Conservation (phyloP, 1,284 basidiomycete genomes). For the Moniliophthora roreri region DNA sequence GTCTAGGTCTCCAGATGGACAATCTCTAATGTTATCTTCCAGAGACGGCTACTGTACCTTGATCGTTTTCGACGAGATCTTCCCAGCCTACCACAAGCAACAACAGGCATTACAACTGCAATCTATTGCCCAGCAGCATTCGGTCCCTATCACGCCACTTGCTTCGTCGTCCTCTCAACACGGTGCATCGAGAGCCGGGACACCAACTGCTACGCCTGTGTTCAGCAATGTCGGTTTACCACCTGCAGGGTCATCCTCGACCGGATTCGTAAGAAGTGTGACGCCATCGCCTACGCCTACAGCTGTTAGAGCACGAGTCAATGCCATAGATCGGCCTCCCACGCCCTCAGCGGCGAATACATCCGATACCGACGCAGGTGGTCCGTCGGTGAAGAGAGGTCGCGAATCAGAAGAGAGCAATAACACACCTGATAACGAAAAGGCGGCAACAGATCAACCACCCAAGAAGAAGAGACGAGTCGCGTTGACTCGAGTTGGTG, state of each 20-base stretch:
- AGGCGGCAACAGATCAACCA: conserved; percentile 36
- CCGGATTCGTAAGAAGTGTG: conserved; percentile 2
- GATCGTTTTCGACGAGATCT: conserved; percentile 88
- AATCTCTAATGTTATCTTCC: conserved; percentile 88
- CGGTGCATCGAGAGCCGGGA: conserved; percentile 16
- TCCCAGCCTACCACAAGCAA: conserved; percentile 83
- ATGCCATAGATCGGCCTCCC: conserved; percentile 2
- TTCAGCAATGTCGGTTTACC: conserved; percentile 21
- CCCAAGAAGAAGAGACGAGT: conserved; percentile 92
- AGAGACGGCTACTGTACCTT: conserved; percentile 98
- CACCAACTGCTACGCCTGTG: conserved; percentile 26
- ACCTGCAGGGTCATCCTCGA: conserved; percentile 5
- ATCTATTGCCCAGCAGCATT: conserved; percentile 83
- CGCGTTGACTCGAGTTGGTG: conserved; percentile 72
- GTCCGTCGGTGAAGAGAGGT: conserved; percentile 26
- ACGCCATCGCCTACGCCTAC: conserved; percentile 10
- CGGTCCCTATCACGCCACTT: conserved; percentile 48
- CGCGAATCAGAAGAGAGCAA: conserved; percentile 21
- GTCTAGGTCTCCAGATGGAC: conserved; percentile 87
- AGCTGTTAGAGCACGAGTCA: neutral
- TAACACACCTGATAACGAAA: conserved; percentile 16
- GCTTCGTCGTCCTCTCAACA: conserved; percentile 27
- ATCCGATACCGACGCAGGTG: conserved; percentile 16
- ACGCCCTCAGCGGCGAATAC: conserved; percentile 6
- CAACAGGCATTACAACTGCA: conserved; percentile 86